Evolutionary conservation across 129 eudicot species (phyloP).

Genomic region (Heracleum sosnowskyi): DNA sequence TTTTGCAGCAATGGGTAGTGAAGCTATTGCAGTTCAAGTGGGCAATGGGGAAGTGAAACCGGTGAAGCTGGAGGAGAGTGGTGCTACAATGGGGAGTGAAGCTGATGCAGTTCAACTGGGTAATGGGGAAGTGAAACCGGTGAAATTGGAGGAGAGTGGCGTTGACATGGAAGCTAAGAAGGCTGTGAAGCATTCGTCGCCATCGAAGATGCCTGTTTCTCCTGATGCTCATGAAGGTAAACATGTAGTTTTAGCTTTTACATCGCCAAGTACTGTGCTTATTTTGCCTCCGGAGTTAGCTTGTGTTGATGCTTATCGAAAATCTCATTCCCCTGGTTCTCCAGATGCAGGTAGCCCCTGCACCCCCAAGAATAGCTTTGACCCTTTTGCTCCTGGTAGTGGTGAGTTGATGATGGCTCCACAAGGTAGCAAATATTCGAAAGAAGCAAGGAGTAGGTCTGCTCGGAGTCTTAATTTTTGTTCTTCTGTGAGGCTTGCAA

Average conservation of each 20-base stretch:
- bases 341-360: slow-evolving; percentile 20
- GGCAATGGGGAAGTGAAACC: slow-evolving; percentile 2
- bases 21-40: slow-evolving; percentile 15
- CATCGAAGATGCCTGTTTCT: slow-evolving; percentile 17
- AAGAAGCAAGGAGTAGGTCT: slow-evolving; percentile 19
- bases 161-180: slow-evolving; percentile 13
- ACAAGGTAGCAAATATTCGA: slow-evolving; percentile 19
- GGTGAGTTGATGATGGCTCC: slow-evolving; percentile 47
- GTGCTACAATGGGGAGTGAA: slow-evolving; percentile 23
- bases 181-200: slow-evolving; percentile 3
- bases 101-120: slow-evolving; percentile 14
- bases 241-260: too few relatives aligned
- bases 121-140: not conserved
- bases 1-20: slow-evolving; percentile 23
- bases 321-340: not conserved
- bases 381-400: slow-evolving; percentile 70
- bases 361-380: slow-evolving; percentile 43
- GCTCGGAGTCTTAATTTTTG: slow-evolving; percentile 35
- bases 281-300: slow-evolving; percentile 13
- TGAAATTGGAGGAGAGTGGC: slow-evolving; percentile 15
- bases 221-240: slow-evolving; percentile 32
- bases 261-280: slow-evolving; percentile 23
- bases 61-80: slow-evolving; percentile 14
- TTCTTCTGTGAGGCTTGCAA: slow-evolving; percentile 9
- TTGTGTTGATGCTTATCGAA: not conserved